Conservation (phyloP, 2,329 filamentous ascomycete species). For the Hymenoscyphus albidus region DNA sequence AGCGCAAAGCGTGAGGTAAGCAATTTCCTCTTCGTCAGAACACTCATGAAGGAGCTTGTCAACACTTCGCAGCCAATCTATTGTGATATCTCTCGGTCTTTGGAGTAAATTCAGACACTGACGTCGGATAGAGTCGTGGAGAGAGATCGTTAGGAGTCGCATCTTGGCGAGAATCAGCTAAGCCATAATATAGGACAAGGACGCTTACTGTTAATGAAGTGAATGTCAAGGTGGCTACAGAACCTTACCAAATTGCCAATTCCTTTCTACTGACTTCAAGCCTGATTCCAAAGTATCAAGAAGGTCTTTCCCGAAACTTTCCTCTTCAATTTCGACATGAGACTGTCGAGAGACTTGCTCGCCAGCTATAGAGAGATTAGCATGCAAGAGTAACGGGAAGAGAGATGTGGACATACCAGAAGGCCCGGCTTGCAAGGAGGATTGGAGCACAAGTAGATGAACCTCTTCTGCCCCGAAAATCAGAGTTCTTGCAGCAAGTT, state of each 20-base stretch:
- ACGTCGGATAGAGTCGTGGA: background rate
- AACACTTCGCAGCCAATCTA: constrained; percentile 38
- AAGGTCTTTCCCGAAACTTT: constrained; percentile 35
- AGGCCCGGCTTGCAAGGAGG: constrained; percentile 45
- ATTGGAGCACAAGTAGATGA: constrained; percentile 45
- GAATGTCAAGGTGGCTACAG: constrained; percentile 39
- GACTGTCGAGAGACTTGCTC: too few relatives aligned
- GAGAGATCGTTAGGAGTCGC: too few relatives aligned
- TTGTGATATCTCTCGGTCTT: constrained; percentile 34
- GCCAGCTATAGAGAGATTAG: too few relatives aligned
- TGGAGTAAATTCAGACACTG: constrained; percentile 36
- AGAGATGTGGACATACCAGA: too few relatives aligned
- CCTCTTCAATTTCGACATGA: constrained; percentile 38
- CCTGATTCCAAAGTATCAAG: constrained; percentile 34
- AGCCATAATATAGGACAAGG: too few relatives aligned
- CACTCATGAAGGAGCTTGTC: background rate
- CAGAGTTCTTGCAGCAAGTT: constrained; percentile 45
- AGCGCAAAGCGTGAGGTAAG: background rate
- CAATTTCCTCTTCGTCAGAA: background rate
- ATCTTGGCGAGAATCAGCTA: too few relatives aligned
- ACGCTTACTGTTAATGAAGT: constrained; percentile 21
- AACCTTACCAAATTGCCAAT: constrained; percentile 52
- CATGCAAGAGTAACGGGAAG: too few relatives aligned
- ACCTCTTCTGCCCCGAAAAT: constrained; percentile 50
- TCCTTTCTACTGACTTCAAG: constrained; percentile 40